Evolutionary conservation across 192 early-diverging fungal species (phyloP).

Genomic region (Neocallimastix lanati): DNA sequence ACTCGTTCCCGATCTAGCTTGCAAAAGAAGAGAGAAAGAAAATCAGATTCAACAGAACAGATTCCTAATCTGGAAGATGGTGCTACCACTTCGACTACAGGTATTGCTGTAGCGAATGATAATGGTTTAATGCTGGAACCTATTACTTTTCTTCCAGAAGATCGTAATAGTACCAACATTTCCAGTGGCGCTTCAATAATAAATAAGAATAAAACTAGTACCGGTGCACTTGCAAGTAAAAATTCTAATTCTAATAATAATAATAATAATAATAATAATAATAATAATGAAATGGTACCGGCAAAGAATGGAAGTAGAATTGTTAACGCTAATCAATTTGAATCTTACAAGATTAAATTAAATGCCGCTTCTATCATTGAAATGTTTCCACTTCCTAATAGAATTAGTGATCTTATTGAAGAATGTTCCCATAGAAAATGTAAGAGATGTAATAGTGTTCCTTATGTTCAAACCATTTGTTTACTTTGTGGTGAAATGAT

Average conservation of each 20-base stretch:
- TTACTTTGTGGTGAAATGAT: constrained; percentile 85
- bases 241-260: too few species aligned
- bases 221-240: too few species aligned
- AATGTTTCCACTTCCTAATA: neutral
- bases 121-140: neutral
- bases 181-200: too few species aligned
- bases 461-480: constrained; percentile 79
- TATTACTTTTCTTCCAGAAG: neutral
- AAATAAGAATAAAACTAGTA: too few species aligned
- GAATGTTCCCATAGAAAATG: neutral
- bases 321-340: neutral
- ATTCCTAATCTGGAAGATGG: too few species aligned
- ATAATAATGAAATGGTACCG: neutral
- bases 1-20: neutral
- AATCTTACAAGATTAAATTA: neutral
- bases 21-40: neutral
- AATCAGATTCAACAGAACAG: neutral
- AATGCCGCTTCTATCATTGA: neutral
- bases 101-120: neutral
- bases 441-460: constrained; percentile 53
- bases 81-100: neutral
- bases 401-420: neutral
- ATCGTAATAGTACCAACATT: neutral
- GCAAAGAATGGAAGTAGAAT: neutral
- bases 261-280: too few species aligned